phyloP scores from a whole-genome alignment of 2,329 filamentous ascomycete genomes.

The Colletotrichum godetiae region DNA sequence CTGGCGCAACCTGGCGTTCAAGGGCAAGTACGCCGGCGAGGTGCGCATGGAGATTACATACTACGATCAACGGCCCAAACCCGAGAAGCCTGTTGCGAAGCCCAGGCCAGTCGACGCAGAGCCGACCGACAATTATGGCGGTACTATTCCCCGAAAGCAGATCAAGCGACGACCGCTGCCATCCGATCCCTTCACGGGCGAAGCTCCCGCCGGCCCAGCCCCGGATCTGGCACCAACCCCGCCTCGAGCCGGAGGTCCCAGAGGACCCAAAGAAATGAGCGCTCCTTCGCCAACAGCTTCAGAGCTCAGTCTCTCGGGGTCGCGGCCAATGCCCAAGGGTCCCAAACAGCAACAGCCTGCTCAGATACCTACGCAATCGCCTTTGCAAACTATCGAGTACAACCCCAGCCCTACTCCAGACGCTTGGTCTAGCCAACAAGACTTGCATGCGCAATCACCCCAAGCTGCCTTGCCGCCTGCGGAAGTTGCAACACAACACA shows the following conservation, averaged over 20 bases:
- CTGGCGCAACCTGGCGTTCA: conserved; percentile 90
- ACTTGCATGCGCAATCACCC: conserved; percentile 50
- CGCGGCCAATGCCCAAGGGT: conserved; percentile 39
- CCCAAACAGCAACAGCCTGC: conserved; percentile 50
- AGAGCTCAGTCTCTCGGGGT: conserved; percentile 28
- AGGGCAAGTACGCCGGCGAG: conserved; percentile 95
- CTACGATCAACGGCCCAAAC: conserved; percentile 89
- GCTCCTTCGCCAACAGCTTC: conserved; percentile 4
- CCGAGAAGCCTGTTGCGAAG: conserved; percentile 74
- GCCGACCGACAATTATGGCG: conserved; percentile 35
- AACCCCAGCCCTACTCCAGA: conserved; percentile 48
- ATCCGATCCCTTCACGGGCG: conserved; percentile 76
- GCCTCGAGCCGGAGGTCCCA: conserved; percentile 48
- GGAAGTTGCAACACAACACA: conserved; percentile 31
- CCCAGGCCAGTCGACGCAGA: conserved; percentile 52
- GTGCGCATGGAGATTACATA: conserved; percentile 95
- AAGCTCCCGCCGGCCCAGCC: conserved; percentile 51
- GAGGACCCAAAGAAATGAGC: conserved; percentile 29
- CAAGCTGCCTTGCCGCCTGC: conserved; percentile 38
- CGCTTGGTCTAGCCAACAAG: conserved; percentile 41
- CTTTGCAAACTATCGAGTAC: conserved; percentile 65
- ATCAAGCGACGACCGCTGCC: conserved; percentile 89
- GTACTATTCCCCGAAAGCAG: conserved; percentile 66
- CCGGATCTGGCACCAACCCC: conserved; percentile 59
- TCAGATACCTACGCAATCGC: conserved; percentile 63